Conservation (phyloP, 164 flowering plant species). For the Chloranthus sessilifolius region DNA sequence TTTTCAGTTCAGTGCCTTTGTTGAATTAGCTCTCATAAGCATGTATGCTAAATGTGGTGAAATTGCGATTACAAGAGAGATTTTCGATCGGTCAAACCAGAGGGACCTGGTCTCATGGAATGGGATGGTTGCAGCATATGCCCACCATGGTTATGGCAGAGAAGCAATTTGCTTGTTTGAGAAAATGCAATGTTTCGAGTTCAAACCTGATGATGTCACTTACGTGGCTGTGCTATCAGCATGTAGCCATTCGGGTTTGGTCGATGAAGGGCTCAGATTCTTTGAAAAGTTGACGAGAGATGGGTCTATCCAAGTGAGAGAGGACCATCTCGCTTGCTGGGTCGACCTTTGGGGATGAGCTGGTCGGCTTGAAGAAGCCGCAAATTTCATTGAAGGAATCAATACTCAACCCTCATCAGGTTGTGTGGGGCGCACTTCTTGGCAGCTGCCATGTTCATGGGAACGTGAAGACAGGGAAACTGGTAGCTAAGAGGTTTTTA, state of each 20-base stretch:
- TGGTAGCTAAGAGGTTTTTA: constrained; percentile 12
- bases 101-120: constrained; percentile 16
- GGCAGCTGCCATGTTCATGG: constrained; percentile 16
- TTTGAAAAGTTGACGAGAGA: constrained; percentile 6
- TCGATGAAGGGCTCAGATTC: constrained; percentile 11
- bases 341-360: constrained; percentile 17
- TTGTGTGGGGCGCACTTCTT: constrained; percentile 17
- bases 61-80: constrained; percentile 9
- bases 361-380: constrained; percentile 17
- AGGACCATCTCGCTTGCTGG: constrained; percentile 17
- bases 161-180: constrained; percentile 10
- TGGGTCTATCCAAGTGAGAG: constrained; percentile 7
- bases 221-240: constrained; percentile 16
- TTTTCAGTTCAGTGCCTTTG: constrained; percentile 6
- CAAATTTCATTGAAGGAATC: constrained; percentile 6
- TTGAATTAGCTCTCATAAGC: constrained; percentile 12
- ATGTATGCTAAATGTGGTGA: constrained; percentile 19
- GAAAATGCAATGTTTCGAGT: constrained; percentile 5
- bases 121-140: constrained; percentile 15
- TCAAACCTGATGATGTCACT: constrained; percentile 16
- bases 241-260: constrained; percentile 16
- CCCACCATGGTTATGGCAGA: constrained; percentile 13
- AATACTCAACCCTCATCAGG: constrained; percentile 7
- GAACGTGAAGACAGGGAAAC: constrained; percentile 10
- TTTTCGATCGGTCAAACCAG: constrained; percentile 12